Percentiles rank a stretch among this genome's conserved stretches.
Conservation (phyloP, 352 stramenopile genomes). For the Phytophthora idaei region DNA sequence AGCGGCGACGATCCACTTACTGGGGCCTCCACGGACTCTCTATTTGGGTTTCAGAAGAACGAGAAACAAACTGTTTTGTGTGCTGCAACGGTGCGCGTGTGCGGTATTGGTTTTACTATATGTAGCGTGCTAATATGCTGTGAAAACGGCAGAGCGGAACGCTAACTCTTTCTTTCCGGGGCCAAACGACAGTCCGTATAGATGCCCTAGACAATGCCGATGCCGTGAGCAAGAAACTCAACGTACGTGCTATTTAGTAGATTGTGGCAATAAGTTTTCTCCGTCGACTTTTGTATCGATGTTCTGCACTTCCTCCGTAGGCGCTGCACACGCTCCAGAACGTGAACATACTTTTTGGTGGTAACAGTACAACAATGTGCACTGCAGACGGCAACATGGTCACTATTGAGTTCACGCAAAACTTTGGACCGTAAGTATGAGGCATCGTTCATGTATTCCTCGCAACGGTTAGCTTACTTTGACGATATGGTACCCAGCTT, state of each 20-base stretch:
- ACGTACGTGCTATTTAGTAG: conserved; percentile 38
- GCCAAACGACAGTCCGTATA: conserved; percentile 73
- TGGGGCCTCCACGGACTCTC: conserved; percentile 54
- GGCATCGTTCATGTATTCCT: background rate
- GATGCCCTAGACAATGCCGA: conserved; percentile 64
- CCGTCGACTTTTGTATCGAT: background rate
- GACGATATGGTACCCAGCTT: conserved; percentile 26
- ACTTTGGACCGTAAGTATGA: conserved; percentile 66
- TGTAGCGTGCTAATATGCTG: background rate
- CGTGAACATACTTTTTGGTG: conserved; percentile 64
- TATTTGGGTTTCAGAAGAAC: conserved; percentile 83
- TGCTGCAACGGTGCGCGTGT: conserved; percentile 53
- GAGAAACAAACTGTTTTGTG: conserved; percentile 81
- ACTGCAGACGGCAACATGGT: conserved; percentile 69
- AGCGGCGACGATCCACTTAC: conserved; percentile 78
- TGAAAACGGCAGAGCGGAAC: conserved; percentile 51
- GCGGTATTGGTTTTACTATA: background rate
- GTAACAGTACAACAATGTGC: conserved; percentile 64
- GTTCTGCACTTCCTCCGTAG: conserved; percentile 24
- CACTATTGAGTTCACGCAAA: conserved; percentile 81
- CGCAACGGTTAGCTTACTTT: background rate
- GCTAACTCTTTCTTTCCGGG: conserved; percentile 70
- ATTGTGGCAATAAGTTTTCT: background rate
- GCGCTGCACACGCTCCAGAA: conserved; percentile 59
- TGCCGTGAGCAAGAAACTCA: conserved; percentile 68